Evolutionary conservation across 768 basidiomycete genomes (phyloP).

Genomic region (Phanerochaete carnosa): DNA sequence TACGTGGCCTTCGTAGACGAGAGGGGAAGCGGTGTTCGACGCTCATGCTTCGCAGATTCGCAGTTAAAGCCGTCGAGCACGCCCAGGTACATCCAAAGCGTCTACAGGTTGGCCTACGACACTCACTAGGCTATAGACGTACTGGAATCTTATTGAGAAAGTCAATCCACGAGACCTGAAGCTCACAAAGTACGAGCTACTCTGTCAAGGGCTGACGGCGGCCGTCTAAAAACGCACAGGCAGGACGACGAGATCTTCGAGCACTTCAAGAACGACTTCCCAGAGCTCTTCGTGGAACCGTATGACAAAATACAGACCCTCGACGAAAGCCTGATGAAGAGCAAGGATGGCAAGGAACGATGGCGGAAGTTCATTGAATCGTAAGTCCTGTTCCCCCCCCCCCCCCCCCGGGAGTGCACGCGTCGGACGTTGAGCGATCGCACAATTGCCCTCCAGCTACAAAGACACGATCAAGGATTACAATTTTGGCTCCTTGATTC

Average conservation of each 20-base stretch:
- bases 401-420: not conserved
- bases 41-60: slow-evolving; percentile 50
- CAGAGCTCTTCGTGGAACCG: slow-evolving; percentile 53
- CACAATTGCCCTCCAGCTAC: slow-evolving; percentile 56
- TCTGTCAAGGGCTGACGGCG: not conserved
- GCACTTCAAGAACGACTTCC: slow-evolving; percentile 73
- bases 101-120: not conserved
- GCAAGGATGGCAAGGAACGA: slow-evolving; percentile 74
- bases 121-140: slow-evolving; percentile 53
- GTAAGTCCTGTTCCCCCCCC: slow-evolving; percentile 50
- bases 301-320: slow-evolving; percentile 48
- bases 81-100: slow-evolving; percentile 68
- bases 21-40: slow-evolving; percentile 9
- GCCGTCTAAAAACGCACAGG: not conserved
- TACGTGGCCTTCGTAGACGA: slow-evolving; percentile 39
- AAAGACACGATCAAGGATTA: slow-evolving; percentile 89
- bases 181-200: slow-evolving; percentile 68
- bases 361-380: slow-evolving; percentile 87
- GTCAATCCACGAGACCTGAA: slow-evolving; percentile 72
- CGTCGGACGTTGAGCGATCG: not conserved
- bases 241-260: slow-evolving; percentile 90
- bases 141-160: slow-evolving; percentile 89
- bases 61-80: slow-evolving; percentile 95
- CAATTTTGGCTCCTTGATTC: slow-evolving; percentile 95
- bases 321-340: slow-evolving; percentile 95